Percentiles rank a stretch among this genome's conserved stretches.
These are phyloP conservation scores for Phialophora chinensis DNA, from an alignment of 2,329 filamentous ascomycete genomes.

Conservation along the genomic window DNA sequence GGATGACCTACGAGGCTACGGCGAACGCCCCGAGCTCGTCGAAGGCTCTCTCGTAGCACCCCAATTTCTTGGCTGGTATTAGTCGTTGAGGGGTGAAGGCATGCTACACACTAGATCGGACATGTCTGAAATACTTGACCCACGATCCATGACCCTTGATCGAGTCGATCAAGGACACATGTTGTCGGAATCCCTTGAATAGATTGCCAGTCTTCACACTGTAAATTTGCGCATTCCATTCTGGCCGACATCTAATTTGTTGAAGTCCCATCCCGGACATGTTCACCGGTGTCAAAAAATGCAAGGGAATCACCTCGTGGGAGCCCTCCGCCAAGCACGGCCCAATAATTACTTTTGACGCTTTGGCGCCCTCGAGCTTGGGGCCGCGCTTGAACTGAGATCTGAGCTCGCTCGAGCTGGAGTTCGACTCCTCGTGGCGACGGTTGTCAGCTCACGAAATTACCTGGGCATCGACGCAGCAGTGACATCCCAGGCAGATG, in stretches of 20 bases:
- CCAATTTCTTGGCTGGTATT: background rate
- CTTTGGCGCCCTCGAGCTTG: slow-evolving; percentile 15
- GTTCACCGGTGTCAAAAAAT: slow-evolving; percentile 28
- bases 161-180: background rate
- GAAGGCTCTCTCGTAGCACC: background rate
- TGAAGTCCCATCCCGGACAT: slow-evolving; percentile 8
- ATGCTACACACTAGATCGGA: background rate
- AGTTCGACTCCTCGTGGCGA: background rate
- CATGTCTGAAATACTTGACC: background rate
- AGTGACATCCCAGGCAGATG: background rate
- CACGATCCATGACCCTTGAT: background rate
- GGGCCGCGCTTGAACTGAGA: slow-evolving; percentile 7
- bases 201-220: background rate
- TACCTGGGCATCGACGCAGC: background rate
- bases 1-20: background rate
- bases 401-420: slow-evolving; percentile 3
- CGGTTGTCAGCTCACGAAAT: background rate
- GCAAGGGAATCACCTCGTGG: slow-evolving; percentile 23
- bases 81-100: background rate
- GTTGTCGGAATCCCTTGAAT: background rate
- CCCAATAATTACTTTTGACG: slow-evolving; percentile 2
- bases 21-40: background rate
- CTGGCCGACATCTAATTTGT: slow-evolving; percentile 30
- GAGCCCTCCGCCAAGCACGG: slow-evolving; percentile 11
- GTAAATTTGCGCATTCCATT: slow-evolving; percentile 31